These are phyloP conservation scores for Saprolegnia diclina DNA, from an alignment of 352 stramenopile species.

Conservation along the genomic window DNA sequence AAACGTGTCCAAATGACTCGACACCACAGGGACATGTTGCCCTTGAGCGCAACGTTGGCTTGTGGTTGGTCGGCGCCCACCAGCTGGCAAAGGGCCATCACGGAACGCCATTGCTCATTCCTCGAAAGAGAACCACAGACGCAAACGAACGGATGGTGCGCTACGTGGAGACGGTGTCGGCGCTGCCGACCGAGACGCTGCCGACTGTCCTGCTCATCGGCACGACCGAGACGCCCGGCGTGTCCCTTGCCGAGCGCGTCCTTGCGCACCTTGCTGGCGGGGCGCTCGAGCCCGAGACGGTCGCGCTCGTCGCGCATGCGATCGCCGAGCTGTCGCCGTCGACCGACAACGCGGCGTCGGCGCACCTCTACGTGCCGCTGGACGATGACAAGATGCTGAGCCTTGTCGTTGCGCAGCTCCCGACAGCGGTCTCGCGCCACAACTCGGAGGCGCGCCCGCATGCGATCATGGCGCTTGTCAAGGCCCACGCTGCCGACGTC, in stretches of 20 bases:
- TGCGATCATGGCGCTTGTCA: slow-evolving; percentile 59
- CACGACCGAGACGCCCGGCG: slow-evolving; percentile 16
- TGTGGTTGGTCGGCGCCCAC: neutral
- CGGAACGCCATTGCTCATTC: neutral
- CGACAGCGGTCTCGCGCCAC: slow-evolving; percentile 61
- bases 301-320: slow-evolving; percentile 50
- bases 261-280: slow-evolving; percentile 5
- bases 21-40: neutral
- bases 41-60: neutral
- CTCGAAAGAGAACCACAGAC: neutral
- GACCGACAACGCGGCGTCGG: slow-evolving; percentile 42
- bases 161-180: slow-evolving; percentile 1
- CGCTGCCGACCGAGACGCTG: neutral
- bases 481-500: slow-evolving; percentile 32
- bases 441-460: slow-evolving; percentile 71
- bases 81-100: neutral
- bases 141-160: slow-evolving; percentile 14
- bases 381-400: slow-evolving; percentile 30
- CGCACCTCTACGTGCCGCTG: slow-evolving; percentile 41
- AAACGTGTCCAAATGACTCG: no score
- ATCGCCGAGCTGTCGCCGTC: slow-evolving; percentile 36
- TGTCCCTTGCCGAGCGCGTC: slow-evolving; percentile 1
- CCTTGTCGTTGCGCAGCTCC: slow-evolving; percentile 53
- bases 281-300: neutral
- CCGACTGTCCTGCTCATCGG: slow-evolving; percentile 19